These are phyloP conservation scores for Aspergillus fischeri DNA, from an alignment of 2,329 filamentous ascomycete species.

Conservation along the genomic window DNA sequence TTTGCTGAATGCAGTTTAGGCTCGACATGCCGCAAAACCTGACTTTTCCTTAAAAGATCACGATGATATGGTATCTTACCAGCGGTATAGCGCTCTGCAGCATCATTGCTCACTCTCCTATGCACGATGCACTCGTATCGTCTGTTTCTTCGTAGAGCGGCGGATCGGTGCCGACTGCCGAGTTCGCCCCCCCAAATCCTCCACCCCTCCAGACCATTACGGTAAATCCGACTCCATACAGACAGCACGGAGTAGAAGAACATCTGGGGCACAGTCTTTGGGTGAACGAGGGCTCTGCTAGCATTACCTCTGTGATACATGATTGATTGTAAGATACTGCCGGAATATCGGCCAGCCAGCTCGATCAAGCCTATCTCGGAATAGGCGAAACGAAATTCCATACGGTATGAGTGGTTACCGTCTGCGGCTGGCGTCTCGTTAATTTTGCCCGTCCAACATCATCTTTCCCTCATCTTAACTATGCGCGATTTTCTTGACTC, in stretches of 20 bases:
- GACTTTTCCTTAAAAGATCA: constrained; percentile 14
- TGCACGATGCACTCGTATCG: not conserved
- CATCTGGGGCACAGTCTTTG: not conserved
- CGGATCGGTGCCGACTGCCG: not conserved
- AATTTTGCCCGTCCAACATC: constrained; percentile 16
- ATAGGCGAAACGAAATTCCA: not conserved
- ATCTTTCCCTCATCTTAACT: constrained; percentile 13
- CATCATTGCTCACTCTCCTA: not conserved
- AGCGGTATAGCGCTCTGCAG: not conserved
- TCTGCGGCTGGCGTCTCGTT: constrained; percentile 19
- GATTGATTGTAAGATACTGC: not conserved
- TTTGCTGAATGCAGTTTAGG: constrained; percentile 11
- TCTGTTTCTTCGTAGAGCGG: not conserved
- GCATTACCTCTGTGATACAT: not conserved
- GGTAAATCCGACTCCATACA: not conserved
- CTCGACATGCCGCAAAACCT: constrained; percentile 11
- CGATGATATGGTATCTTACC: constrained; percentile 14
- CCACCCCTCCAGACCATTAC: not conserved
- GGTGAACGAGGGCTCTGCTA: not conserved
- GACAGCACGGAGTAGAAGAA: not conserved
- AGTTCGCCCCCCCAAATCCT: not conserved
- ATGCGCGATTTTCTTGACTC: constrained; percentile 23
- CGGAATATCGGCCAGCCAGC: not conserved
- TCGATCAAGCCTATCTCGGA: not conserved
- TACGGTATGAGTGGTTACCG: constrained; percentile 6